Base-by-base conservation (phyloP, 1,284 basidiomycete species). In the Malassezia nana region DNA sequence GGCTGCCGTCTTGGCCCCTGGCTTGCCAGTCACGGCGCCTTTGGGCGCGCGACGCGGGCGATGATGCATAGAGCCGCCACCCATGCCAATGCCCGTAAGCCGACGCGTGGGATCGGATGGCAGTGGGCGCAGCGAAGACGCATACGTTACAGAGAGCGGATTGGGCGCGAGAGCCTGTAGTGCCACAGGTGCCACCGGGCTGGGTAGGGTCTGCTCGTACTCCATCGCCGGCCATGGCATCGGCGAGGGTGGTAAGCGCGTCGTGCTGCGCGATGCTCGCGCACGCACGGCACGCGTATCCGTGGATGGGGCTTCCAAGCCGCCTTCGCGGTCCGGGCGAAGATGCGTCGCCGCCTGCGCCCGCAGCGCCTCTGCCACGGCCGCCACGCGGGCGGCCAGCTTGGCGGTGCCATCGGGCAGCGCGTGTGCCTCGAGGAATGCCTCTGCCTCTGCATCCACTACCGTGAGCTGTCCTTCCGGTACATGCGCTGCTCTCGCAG, bases 121-220 rank as follows among this genome's bases (percentile, higher is more conserved):
- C 24, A 73, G 59, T 2, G 71, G 71, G 20, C 69, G 66, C 6
- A 73, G 57, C 7, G 69, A 66, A 8, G 69, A 67, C 2, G 71
- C 69, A 52, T 70, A 73, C 15, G 68, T 72, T 13, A 70, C 65
- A 12, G 67, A 69, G 9, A 72, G 57, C 1, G 71, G 71, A 29
- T 73, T 70, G 1, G 69, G 69, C 10, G 67, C 64, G 6, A 73
- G 61, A 6, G 55, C 56, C 50, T 66, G 57, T 28, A 73, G 46
- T 7, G 66, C 65, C 1, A 62, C 60, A n/a, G 67, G 69, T n/a
- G 66, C 59, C 8, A 59, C 63, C 15, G 64, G 32, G 18, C 31
- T 33, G 6, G 52, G 35, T 7, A 32, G 26, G 25, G 41, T 24
- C 33, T 22, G 35, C 18, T 55, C 53, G 30, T 28, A 35, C 42